phyloP scores from a whole-genome alignment of 331 rosid species.

The Spiraea crenata region DNA sequence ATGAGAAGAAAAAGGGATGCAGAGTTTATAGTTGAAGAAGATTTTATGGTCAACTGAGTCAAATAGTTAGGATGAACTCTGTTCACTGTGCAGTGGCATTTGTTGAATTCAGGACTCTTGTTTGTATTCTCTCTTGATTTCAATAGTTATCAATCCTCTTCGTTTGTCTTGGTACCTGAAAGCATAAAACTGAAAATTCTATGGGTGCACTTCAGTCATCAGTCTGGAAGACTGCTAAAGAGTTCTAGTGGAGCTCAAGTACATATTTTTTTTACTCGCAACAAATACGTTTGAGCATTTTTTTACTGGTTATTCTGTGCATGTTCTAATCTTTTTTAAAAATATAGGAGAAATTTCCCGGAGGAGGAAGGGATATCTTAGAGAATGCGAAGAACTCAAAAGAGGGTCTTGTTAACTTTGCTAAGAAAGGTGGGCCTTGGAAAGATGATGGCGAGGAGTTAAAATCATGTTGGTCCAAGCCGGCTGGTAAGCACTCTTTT shows the following conservation, averaged over 20 bases:
- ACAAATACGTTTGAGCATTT: neutral
- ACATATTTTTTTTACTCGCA: neutral
- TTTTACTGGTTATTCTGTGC: neutral
- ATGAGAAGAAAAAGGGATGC: conserved; percentile 1
- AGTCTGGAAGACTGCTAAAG: neutral
- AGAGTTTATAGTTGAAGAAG: neutral
- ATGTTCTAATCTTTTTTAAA: conserved; percentile 13
- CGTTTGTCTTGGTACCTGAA: too few species aligned
- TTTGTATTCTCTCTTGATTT: neutral
- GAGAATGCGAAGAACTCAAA: conserved; percentile 43
- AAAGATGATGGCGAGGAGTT: conserved; percentile 54
- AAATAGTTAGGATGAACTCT: neutral
- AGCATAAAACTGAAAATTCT: too few species aligned
- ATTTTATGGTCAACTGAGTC: neutral
- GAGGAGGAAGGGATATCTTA: conserved; percentile 48
- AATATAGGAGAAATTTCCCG: conserved; percentile 71
- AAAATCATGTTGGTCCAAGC: conserved; percentile 83
- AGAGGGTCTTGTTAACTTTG: conserved; percentile 33
- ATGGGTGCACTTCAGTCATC: neutral
- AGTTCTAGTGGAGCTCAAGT: neutral
- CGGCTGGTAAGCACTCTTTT: conserved; percentile 48
- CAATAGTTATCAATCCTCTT: neutral
- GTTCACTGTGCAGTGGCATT: neutral
- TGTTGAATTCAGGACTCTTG: neutral
- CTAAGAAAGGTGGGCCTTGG: conserved; percentile 55